Base-by-base conservation (phyloP, 2,329 filamentous ascomycete species). In the Cytospora paraplurivora region DNA sequence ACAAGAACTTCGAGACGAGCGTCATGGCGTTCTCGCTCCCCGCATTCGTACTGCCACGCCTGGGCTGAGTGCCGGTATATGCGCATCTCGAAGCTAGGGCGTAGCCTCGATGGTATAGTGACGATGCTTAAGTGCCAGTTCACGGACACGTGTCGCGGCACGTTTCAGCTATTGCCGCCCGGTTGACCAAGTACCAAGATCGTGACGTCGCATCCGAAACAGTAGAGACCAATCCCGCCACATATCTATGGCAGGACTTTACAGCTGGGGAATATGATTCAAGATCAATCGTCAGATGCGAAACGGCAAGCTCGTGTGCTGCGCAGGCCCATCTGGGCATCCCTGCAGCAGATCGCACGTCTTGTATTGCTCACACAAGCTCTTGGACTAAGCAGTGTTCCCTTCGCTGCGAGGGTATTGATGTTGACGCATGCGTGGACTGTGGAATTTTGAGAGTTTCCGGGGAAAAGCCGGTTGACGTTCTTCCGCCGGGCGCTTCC, bases 141-240 rank as follows among this genome's bases (percentile, higher is more conserved):
- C 15, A 47, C n/a, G 21, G 44, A 7, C n/a, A 47, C 19, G 17
- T 19, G 44, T 19, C 44, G n/a, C 19, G 44, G 21, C 1, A 21
- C n/a, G 5, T 47, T 19, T 19, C 38, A 41, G n/a, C 27, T 27
- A 33, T 47, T 21, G n/a, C 34, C 15, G 58, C 27, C 49, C 37
- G 11, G 56, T 34, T 54, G 21, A 56, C 33, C 41, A 47, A 21
- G 41, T 47, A 12, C 1, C 8, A 52, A 44, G 54, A 53, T 55
- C 50, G 33, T 41, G 38, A 32, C 33, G 33, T 27, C n/a, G 59
- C 59, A 37, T 17, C 34, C 54, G 55, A 56, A 58, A 62, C 61
- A 59, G 21, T 17, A 52, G 27, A 21, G n/a, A 21, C 27, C 27
- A 27, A 21, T n/a, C 44, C n/a, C 13, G 44, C n/a, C n/a, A 47